phyloP scores from a whole-genome alignment of 192 early-diverging fungal genomes.

The Pilobolus umbonatus region DNA sequence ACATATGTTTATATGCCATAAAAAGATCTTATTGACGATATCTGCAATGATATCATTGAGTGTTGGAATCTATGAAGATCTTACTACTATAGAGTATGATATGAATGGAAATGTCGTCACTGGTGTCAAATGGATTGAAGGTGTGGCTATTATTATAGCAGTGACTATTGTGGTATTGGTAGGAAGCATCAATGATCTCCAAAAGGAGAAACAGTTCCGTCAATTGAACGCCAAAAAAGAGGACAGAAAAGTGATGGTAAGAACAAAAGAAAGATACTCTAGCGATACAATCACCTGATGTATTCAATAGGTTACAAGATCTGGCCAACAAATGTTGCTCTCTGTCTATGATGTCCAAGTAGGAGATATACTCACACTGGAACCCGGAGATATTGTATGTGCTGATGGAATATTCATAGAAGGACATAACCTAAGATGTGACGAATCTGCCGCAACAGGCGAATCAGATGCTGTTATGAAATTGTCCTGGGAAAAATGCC shows the following conservation, averaged over 20 bases:
- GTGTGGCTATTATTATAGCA: slow-evolving; percentile 77
- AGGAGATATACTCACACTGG: slow-evolving; percentile 85
- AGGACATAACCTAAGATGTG: slow-evolving; percentile 79
- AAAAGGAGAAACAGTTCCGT: slow-evolving; percentile 83
- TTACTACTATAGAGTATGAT: slow-evolving; percentile 38
- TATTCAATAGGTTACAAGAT: slow-evolving; percentile 56
- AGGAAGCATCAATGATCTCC: slow-evolving; percentile 77
- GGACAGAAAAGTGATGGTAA: slow-evolving; percentile 65
- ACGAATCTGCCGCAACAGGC: slow-evolving; percentile 92
- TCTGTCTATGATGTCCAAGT: slow-evolving; percentile 79
- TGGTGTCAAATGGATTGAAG: slow-evolving; percentile 81
- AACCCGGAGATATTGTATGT: slow-evolving; percentile 89
- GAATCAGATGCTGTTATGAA: slow-evolving; percentile 90
- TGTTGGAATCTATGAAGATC: slow-evolving; percentile 80
- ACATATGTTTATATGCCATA: slow-evolving; percentile 4
- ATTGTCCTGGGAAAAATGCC: slow-evolving; percentile 47
- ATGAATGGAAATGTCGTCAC: slow-evolving; percentile 28
- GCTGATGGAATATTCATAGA: slow-evolving; percentile 85
- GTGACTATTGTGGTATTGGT: slow-evolving; percentile 72
- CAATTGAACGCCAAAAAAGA: slow-evolving; percentile 81
- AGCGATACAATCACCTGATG: not conserved
- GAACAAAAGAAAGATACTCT: not conserved
- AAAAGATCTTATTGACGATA: slow-evolving; percentile 63
- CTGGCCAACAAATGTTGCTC: slow-evolving; percentile 61
- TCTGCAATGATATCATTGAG: slow-evolving; percentile 77